phyloP scores from a whole-genome alignment of 805 yeast species.

The Sugiyamaella chiloensis region DNA sequence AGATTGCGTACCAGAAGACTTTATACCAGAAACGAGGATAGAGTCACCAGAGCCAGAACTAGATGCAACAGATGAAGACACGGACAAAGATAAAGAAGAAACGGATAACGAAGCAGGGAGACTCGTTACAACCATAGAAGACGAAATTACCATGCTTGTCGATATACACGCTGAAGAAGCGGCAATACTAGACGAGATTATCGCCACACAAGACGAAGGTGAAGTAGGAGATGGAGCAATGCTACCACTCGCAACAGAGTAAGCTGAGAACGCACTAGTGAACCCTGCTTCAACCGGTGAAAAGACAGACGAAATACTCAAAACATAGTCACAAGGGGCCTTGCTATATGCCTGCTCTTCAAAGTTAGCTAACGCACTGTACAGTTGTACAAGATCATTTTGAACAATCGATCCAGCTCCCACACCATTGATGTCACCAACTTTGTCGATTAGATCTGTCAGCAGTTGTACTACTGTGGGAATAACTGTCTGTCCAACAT shows the following conservation, averaged over 20 bases:
- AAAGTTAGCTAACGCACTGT: conserved; percentile 22
- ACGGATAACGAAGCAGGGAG: background rate
- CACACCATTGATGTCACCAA: conserved; percentile 24
- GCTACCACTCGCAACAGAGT: background rate
- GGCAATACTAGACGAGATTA: background rate
- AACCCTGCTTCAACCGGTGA: conserved; percentile 13
- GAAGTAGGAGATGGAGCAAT: background rate
- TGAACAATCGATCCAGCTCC: conserved; percentile 25
- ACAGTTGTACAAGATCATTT: conserved; percentile 24
- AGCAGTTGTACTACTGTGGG: conserved; percentile 17
- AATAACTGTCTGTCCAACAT: conserved; percentile 17
- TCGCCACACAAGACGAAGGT: background rate
- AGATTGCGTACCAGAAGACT: background rate
- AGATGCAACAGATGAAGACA: background rate
- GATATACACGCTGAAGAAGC: background rate
- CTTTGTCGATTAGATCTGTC: conserved; percentile 23
- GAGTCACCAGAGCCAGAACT: background rate
- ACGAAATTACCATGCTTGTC: background rate
- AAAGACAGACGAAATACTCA: conserved; percentile 18
- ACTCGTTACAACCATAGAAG: background rate
- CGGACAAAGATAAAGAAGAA: background rate
- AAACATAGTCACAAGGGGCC: conserved; percentile 16
- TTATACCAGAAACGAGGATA: background rate
- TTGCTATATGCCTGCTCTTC: conserved; percentile 19
- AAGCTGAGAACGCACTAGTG: conserved; percentile 13